Evolutionary conservation across 2,329 filamentous ascomycete species (phyloP).

Genomic region (Penicillium rolfsii): DNA sequence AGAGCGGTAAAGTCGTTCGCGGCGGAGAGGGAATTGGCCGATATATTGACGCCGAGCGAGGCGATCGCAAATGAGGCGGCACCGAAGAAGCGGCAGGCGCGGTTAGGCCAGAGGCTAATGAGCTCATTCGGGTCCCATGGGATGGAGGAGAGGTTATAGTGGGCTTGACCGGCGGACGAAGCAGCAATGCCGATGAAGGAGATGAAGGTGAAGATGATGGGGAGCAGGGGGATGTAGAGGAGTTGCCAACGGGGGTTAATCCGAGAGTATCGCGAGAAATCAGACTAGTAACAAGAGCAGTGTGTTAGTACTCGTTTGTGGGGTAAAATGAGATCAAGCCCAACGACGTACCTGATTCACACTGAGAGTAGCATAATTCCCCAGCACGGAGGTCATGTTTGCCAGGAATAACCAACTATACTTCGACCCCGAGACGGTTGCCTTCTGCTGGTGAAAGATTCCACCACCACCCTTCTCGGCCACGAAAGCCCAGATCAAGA

Average conservation of each 20-base stretch:
- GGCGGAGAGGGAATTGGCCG: constrained; percentile 54
- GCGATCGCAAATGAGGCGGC: constrained; percentile 59
- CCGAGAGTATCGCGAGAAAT: constrained; percentile 60
- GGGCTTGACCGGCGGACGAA: constrained; percentile 46
- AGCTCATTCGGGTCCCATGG: constrained; percentile 52
- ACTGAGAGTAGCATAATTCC: constrained; percentile 56
- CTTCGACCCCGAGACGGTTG: constrained; percentile 52
- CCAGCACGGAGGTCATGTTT: constrained; percentile 54
- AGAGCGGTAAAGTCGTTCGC: constrained; percentile 62
- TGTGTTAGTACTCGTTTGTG: not conserved
- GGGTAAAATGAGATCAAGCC: no score
- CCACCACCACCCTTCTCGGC: constrained; percentile 55
- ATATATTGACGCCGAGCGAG: constrained; percentile 60
- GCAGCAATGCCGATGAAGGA: constrained; percentile 52
- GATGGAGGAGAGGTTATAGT: constrained; percentile 39
- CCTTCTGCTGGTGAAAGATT: constrained; percentile 50
- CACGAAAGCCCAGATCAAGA: constrained; percentile 65
- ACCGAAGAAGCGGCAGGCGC: constrained; percentile 53
- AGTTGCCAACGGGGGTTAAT: constrained; percentile 54
- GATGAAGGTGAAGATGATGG: constrained; percentile 58
- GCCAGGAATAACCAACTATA: constrained; percentile 61
- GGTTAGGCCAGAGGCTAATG: constrained; percentile 45
- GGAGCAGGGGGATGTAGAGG: constrained; percentile 56
- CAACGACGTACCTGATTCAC: constrained; percentile 49
- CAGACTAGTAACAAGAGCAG: constrained; percentile 45